Base-by-base conservation (phyloP, 768 basidiomycete species). In the Sarcodon sp. region DNA sequence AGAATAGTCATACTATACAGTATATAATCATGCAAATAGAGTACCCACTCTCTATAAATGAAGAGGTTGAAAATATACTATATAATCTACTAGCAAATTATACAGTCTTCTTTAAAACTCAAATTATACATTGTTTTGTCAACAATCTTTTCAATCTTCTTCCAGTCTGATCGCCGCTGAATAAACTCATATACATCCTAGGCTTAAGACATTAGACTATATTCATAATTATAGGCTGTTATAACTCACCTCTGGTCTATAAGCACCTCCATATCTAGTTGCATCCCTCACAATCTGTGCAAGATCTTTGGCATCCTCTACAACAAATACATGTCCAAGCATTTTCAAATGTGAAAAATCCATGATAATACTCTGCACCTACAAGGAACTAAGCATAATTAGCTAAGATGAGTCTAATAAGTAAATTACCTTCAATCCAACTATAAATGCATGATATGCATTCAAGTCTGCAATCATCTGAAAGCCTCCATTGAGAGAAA, bases 261-360 rank as follows among this genome's bases (percentile, higher is more conserved):
- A 92, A 2, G 88, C 84, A 1, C 94, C 96, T 2, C 96, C 94
- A 64, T 98, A 98, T 39, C 94, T 71, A 21, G 91, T 88, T 7
- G 94, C 90, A 64, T 98, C 94, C 51, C 91, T 69, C 11, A 98
- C 93, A 55, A 98, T 94, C 65, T 90, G 86, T 33, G 94, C 93
- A 11, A 99, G 72, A 61, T 98, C 94, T 57, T 92, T 94, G 0
- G 96, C 94, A 53, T 94, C 92, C 54, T 87, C 85, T 10, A 94
- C 91, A 43, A 98, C 88, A 61, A 83, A 98, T 1, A 98, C 90
- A 57, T 98, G 91, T 2, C 93, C 93, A 10, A 96, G 71, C 92
- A 98, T 96, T 66, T 96, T 97, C 48, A 99, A 73, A 56, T 91
- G 83, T 12, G 92, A 79, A 54, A 98, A 99, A 53, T 97, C 93